These are phyloP conservation scores for Leptoxyphium fumago DNA, from an alignment of 2,329 filamentous ascomycete species.

Conservation along the genomic window DNA sequence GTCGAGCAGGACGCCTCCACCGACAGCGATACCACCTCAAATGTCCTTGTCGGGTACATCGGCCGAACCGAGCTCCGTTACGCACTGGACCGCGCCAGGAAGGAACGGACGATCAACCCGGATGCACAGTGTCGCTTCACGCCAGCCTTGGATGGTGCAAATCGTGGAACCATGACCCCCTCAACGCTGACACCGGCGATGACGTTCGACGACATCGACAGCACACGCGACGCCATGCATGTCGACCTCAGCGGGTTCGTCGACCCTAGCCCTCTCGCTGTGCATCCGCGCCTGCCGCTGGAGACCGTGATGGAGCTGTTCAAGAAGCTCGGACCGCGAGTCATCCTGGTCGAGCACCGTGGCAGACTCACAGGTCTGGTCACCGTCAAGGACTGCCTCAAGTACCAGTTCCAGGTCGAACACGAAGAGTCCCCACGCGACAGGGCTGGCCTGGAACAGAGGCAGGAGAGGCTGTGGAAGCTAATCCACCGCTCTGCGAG, in stretches of 20 bases:
- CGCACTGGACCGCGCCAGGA: conserved; percentile 66
- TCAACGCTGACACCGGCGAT: conserved; percentile 21
- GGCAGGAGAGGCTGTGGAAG: conserved; percentile 52
- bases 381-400: conserved; percentile 92
- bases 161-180: conserved; percentile 12
- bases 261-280: conserved; percentile 76
- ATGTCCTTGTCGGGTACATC: conserved; percentile 75
- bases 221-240: conserved; percentile 38
- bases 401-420: conserved; percentile 94
- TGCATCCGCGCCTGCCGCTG: conserved; percentile 77
- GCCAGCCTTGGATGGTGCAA: conserved; percentile 23
- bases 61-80: conserved; percentile 84
- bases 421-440: conserved; percentile 60
- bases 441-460: conserved; percentile 38
- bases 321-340: conserved; percentile 89
- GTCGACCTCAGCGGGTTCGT: conserved; percentile 80
- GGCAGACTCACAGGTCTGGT: conserved; percentile 73
- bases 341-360: conserved; percentile 83
- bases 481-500: conserved; percentile 13
- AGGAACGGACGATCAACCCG: conserved; percentile 49
- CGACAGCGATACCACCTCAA: conserved; percentile 49
- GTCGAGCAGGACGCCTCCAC: conserved; percentile 38
- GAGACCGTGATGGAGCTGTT: conserved; percentile 99
- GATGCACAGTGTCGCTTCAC: conserved; percentile 62
- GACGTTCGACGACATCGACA: conserved; percentile 45